A percentile compares a stretch with the other conserved stretches of the same genome.
phyloP scores from a whole-genome alignment of 306 rosid genomes.

The Cicer arietinum region DNA sequence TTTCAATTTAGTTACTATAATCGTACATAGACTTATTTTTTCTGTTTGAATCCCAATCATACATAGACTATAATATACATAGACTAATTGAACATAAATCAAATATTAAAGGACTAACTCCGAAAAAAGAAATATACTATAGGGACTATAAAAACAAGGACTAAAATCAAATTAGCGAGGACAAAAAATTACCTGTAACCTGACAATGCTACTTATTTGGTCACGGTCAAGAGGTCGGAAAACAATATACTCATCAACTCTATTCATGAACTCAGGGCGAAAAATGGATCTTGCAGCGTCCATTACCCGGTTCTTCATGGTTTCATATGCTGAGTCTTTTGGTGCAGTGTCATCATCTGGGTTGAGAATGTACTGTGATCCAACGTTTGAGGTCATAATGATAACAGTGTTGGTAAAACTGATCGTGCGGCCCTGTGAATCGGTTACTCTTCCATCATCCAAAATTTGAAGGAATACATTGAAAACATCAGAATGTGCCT shows the following conservation, averaged over 20 bases:
- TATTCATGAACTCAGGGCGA: slow-evolving; percentile 95
- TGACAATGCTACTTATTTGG: slow-evolving; percentile 81
- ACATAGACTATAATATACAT: background rate
- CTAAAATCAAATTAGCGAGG: background rate
- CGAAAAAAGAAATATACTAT: background rate
- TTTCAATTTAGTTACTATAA: background rate
- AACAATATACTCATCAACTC: slow-evolving; percentile 94
- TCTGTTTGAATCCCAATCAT: background rate
- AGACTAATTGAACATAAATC: background rate
- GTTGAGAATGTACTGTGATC: slow-evolving; percentile 91
- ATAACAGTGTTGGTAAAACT: slow-evolving; percentile 92
- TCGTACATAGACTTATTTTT: background rate
- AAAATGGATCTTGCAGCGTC: slow-evolving; percentile 95
- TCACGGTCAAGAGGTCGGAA: slow-evolving; percentile 93
- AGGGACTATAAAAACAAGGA: background rate
- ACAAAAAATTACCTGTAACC: slow-evolving; percentile 71
- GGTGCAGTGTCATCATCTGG: slow-evolving; percentile 65
- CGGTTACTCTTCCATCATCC: slow-evolving; percentile 96
- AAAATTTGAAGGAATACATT: slow-evolving; percentile 94
- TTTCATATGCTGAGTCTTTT: slow-evolving; percentile 71
- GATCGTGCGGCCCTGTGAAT: slow-evolving; percentile 92
- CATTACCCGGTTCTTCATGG: slow-evolving; percentile 84
- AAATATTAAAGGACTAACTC: background rate
- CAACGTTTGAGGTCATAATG: slow-evolving; percentile 98
- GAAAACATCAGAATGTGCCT: slow-evolving; percentile 91